Evolutionary conservation across 2,329 filamentous ascomycete genomes (phyloP), one percentile per base, ranked within the genome.

Genomic region (Malbranchea cinnamomea): DNA sequence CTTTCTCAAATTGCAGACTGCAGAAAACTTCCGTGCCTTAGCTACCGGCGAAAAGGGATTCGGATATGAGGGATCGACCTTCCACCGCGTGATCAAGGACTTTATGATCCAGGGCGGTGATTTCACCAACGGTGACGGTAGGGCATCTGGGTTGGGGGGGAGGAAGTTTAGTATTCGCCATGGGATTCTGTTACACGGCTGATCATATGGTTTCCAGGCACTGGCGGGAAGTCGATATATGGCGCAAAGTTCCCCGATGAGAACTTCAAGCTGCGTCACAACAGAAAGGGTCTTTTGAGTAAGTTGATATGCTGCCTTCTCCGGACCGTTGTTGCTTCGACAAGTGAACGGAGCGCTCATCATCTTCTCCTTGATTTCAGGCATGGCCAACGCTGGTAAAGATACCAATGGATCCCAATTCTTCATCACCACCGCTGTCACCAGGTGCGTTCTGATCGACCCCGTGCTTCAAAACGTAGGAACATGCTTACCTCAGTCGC

Each of bases 81-180:
- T 78, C 65, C 74, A 78, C 62, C 70, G 74, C 47, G 70, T 78
- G 40, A 78, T 78, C 59, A 72, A 73, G 56, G 52, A 68, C 37
- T 78, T 78, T 57, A 77, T 78, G 72, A 74, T 78, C 40, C 72
- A 77, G 54, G 73, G 71, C 45, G 73, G 71, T 52, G 72, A 77
- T 50, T 76, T 77, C 54, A 77, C 72, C 40, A 63, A 60, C 16
- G 65, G 65, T 26, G 71, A 78, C 44, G 71, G 57, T 60, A 38
- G 37, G 47, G 41, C n/a, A 15, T 18, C 6, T 16, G 18, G 20
- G 2, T 28, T 14, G 21, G 18, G 9, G n/a, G 12, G 10, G 17
- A 22, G 6, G 6, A 5, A 14, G 5, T 28, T 5, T 12, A 3
- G 13, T 7, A 3, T n/a, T 9, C 4, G 13, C 23, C 14, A 18